These are phyloP conservation scores for Alternaria longipes DNA, from an alignment of 2,329 filamentous ascomycete genomes.

Conservation along the genomic window DNA sequence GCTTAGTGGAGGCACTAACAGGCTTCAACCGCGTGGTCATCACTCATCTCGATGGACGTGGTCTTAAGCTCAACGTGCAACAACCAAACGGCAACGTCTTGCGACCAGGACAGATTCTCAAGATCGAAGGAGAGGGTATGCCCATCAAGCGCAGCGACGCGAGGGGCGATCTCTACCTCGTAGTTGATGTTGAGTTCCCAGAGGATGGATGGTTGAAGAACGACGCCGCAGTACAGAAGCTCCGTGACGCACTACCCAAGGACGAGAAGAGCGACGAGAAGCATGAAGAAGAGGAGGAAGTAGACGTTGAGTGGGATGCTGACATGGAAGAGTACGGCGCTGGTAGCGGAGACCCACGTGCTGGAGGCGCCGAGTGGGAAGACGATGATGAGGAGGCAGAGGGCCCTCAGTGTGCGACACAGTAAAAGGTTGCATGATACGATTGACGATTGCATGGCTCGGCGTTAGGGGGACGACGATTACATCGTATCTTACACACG, in stretches of 20 bases:
- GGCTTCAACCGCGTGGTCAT: conserved; percentile 92
- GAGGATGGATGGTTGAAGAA: conserved; percentile 81
- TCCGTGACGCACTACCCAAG: conserved; percentile 78
- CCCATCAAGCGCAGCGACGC: conserved; percentile 84
- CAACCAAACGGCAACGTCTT: conserved; percentile 77
- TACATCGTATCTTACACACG: conserved; percentile 9
- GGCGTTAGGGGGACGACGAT: conserved; percentile 30
- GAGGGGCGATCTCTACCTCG: conserved; percentile 86
- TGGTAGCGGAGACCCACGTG: conserved; percentile 72
- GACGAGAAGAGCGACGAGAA: conserved; percentile 67
- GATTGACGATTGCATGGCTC: conserved; percentile 35
- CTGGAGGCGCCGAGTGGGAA: conserved; percentile 73
- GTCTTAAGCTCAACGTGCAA: conserved; percentile 81
- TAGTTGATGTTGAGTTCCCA: conserved; percentile 88
- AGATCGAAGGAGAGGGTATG: conserved; percentile 92
- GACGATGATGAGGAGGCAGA: conserved; percentile 69
- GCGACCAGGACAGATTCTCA: conserved; percentile 83
- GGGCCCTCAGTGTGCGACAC: conserved; percentile 76
- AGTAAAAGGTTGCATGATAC: conserved; percentile 58
- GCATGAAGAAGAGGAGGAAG: conserved; percentile 79
- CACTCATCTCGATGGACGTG: conserved; percentile 91
- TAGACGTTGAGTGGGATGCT: conserved; percentile 83
- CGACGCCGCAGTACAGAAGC: conserved; percentile 72
- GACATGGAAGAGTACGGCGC: conserved; percentile 86
- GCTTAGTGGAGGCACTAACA: conserved; percentile 81